A percentile compares a stretch with the other conserved stretches of the same genome.
Conservation (phyloP, 192 early-diverging fungal species). For the Linnemannia schmuckeri region DNA sequence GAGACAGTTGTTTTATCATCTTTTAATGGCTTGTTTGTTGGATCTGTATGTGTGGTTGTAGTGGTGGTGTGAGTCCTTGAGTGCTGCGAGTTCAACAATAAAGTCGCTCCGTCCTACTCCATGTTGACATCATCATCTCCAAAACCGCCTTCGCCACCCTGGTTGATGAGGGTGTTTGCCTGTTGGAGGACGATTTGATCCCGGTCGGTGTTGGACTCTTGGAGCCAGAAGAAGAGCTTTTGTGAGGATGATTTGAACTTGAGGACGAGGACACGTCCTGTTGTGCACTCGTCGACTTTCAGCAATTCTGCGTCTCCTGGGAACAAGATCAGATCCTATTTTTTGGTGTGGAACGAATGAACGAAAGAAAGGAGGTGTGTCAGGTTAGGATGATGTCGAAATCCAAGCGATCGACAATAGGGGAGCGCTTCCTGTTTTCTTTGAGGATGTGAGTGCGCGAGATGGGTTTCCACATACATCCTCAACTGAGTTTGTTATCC, state of each 20-base stretch:
- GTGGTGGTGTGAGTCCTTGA: background rate
- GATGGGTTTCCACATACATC: conserved; percentile 52
- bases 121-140: conserved; percentile 41
- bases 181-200: conserved; percentile 68
- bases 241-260: conserved; percentile 85
- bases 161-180: conserved; percentile 72
- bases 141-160: conserved; percentile 31
- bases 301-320: conserved; percentile 81
- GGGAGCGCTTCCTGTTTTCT: no score
- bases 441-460: background rate
- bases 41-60: no score
- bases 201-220: conserved; percentile 70
- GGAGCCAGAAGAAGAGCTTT: conserved; percentile 90
- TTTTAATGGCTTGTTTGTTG: background rate
- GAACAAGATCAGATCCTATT: conserved; percentile 80
- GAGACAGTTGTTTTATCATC: conserved; percentile 5
- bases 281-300: conserved; percentile 62
- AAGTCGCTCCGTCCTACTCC: conserved; percentile 10
- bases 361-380: background rate
- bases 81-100: background rate
- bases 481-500: conserved; percentile 61
- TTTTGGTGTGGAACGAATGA: background rate
- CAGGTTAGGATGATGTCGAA: background rate
- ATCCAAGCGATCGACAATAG: no score
- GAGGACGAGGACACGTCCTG: conserved; percentile 84